Base-by-base conservation (phyloP, 768 basidiomycete genomes). In the Melanogaster broomeanus region DNA sequence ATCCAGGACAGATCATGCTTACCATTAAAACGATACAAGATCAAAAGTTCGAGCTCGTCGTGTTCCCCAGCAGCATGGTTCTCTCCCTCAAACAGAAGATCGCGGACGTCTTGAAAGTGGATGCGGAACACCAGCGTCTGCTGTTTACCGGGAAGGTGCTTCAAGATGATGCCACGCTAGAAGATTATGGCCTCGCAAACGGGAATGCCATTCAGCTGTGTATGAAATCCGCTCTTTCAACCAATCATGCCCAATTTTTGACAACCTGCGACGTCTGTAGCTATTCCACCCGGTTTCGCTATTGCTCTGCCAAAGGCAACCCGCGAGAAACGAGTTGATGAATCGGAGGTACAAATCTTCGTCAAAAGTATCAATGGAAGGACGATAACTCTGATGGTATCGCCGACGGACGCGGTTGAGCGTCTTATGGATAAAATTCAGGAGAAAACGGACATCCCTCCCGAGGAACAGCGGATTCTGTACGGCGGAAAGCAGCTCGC, bases 81-180 rank as follows among this genome's bases (percentile, higher is more conserved):
- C 5, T 39, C 24, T 49, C 22, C 27, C 25, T 49, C 16, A 49
- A 49, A 21, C 35, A 39, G 3, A 27, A 49, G 39, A 49, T 49
- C 7, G 15, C 34, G 13, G 48, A 49, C 37, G 39, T 19, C 16
- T 40, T 49, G n/a, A 13, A 30, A 24, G 38, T 49, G 16, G 35
- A 35, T 9, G 28, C 16, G 21, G 38, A 49, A 42, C 21, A 76
- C 61, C 77, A 78, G 61, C 68, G 77, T 42, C 59, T 78, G 45
- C 77, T 78, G 56, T 77, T 77, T 57, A 75, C 76, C 47, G 77
- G 76, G 34, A 77, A 77, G 64, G 75, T 77, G 63, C 66, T 77
- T 42, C 76, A 78, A 57, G 77, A 78, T 58, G 77, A 77, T 39
- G 70, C 76, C 59, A 78, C 77, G 19, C 65, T 76, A 25, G 42